A percentile compares a stretch with the other conserved stretches of the same genome.
phyloP scores from a whole-genome alignment of 371 early-diverging fungal species.

The Choanephora cucurbitarum region DNA sequence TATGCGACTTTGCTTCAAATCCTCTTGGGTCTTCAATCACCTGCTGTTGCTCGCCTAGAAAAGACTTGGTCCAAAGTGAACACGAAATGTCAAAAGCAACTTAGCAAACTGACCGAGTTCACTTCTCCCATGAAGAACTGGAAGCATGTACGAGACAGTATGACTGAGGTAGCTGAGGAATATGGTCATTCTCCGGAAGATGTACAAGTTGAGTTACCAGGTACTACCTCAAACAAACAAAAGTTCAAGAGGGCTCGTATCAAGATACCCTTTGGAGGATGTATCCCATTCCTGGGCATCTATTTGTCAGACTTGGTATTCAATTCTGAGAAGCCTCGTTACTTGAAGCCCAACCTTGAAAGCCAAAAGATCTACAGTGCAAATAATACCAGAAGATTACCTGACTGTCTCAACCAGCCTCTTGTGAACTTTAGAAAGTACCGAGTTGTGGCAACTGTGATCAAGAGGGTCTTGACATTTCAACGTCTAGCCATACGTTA shows the following conservation, averaged over 20 bases:
- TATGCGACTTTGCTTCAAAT: conserved; percentile 68
- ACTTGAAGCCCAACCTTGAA: conserved; percentile 42
- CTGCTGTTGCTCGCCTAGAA: conserved; percentile 58
- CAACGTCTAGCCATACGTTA: conserved; percentile 61
- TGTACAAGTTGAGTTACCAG: conserved; percentile 43
- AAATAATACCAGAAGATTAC: conserved; percentile 16
- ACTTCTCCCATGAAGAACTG: conserved; percentile 67
- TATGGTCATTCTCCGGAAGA: conserved; percentile 49
- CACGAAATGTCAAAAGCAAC: conserved; percentile 46
- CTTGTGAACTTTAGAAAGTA: conserved; percentile 69
- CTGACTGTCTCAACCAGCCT: conserved; percentile 39
- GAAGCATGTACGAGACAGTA: conserved; percentile 66
- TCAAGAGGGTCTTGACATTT: conserved; percentile 63
- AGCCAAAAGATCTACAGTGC: conserved; percentile 30
- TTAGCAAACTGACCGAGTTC: conserved; percentile 57
- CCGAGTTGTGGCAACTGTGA: conserved; percentile 64
- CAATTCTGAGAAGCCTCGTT: conserved; percentile 64
- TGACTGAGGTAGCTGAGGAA: conserved; percentile 63
- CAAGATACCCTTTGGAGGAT: conserved; percentile 56
- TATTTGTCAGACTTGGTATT: conserved; percentile 69
- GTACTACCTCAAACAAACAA: conserved; percentile 25
- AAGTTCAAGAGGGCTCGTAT: conserved; percentile 29
- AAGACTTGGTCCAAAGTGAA: conserved; percentile 66
- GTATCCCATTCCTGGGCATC: conserved; percentile 66
- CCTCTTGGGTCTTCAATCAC: conserved; percentile 64